phyloP scores from a whole-genome alignment of 345 rosid species.

The Linum tenue region DNA sequence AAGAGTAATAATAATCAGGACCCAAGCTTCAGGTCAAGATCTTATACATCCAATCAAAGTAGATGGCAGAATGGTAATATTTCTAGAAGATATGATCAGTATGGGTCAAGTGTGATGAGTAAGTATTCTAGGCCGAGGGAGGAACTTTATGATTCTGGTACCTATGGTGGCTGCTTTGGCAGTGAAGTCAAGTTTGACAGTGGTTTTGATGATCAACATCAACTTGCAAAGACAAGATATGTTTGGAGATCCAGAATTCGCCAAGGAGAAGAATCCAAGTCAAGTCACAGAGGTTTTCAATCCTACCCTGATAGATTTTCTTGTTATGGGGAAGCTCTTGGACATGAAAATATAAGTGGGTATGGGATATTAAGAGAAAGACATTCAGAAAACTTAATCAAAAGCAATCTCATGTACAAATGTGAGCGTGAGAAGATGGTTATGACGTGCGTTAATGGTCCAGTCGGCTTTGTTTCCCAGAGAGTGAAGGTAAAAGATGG shows the following conservation, averaged over 20 bases:
- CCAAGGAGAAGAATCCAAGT: conserved; percentile 22
- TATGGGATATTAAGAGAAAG: conserved; percentile 23
- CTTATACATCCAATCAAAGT: conserved; percentile 16
- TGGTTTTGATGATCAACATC: conserved; percentile 17
- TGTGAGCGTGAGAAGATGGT: conserved; percentile 24
- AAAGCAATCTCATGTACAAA: conserved; percentile 23
- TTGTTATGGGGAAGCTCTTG: conserved; percentile 19
- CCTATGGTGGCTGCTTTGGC: conserved; percentile 14
- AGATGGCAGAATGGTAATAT: conserved; percentile 19
- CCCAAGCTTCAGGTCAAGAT: conserved; percentile 21
- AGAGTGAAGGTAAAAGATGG: conserved; percentile 51
- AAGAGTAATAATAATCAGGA: conserved; percentile 11
- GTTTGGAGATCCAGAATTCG: conserved; percentile 15
- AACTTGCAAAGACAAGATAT: conserved; percentile 22
- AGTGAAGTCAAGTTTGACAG: conserved; percentile 12
- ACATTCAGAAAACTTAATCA: conserved; percentile 11
- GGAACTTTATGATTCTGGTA: conserved; percentile 19
- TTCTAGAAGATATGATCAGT: conserved; percentile 17
- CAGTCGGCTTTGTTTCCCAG: conserved; percentile 35
- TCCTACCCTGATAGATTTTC: conserved; percentile 22
- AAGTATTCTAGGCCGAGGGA: conserved; percentile 15
- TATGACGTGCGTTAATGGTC: conserved; percentile 28
- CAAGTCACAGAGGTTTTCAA: conserved; percentile 22
- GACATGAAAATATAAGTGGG: conserved; percentile 15
- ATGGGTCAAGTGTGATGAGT: conserved; percentile 15